Evolutionary conservation across 257 asterid species (phyloP), one percentile per base, ranked within the genome.

Genomic region (Solanum clarkiae): DNA sequence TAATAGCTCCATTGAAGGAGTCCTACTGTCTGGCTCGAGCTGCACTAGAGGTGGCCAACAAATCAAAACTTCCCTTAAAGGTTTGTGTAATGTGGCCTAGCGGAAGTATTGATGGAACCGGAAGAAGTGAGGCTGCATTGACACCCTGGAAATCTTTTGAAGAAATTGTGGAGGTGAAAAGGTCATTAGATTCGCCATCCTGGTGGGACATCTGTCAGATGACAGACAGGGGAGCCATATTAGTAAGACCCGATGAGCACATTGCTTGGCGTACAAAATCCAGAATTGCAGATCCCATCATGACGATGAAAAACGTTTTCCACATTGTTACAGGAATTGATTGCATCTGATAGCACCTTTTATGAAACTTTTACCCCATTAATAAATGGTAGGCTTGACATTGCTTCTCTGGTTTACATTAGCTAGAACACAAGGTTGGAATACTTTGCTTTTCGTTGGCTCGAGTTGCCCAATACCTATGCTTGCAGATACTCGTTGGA

Each of bases 181-280:
- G 80, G 40, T 66, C 86, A 84, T 86, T 87, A 45, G 87, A 82
- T 87, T 89, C 92, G 42, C 86, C 53, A 49, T 93, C 93, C 6
- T 95, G 99, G 99, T 96, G 99, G 99, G 97, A 94, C 86, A 77
- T 96, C 6, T 96, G 99, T 86, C 88, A 85, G 72, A 92, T 95
- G 91, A 88, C 94, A 11, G 87, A 93, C 66, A 80, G 70, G 86
- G 98, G 97, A 84, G 97, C 98, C 87, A 91, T 96, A 82, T 88
- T 96, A 86, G 98, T 92, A 88, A 93, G 99, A 88, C 99, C 99
- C 1, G 99, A 96, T 22, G 99, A 96, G 81, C 98, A 96, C 85
- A 82, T 95, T 68, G 98, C 96, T 11, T 96, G 99, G 99, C 90
- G 94, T 44, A 16, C 91, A 10, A 89, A 89, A 84, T 87, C 91